Percentiles rank a stretch among this genome's conserved stretches.
Conservation (phyloP, 352 stramenopile species). For the Pythium graminicola region DNA sequence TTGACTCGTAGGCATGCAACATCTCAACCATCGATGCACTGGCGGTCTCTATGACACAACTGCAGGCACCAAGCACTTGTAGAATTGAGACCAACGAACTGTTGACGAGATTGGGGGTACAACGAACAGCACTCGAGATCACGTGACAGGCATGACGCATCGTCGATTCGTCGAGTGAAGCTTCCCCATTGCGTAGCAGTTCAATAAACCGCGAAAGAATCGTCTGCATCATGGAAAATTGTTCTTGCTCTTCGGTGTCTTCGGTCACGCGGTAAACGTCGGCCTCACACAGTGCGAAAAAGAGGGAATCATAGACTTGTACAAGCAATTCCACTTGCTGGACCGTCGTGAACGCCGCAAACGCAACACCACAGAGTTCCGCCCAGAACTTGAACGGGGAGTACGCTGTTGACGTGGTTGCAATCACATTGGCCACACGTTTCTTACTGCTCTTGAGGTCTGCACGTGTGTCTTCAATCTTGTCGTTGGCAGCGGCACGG, state of each 20-base stretch:
- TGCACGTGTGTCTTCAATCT: slow-evolving; percentile 67
- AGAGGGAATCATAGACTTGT: slow-evolving; percentile 51
- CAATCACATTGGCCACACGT: slow-evolving; percentile 65
- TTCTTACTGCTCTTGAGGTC: slow-evolving; percentile 75
- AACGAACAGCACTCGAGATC: slow-evolving; percentile 55
- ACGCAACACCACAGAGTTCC: slow-evolving; percentile 63
- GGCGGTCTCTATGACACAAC: slow-evolving; percentile 5
- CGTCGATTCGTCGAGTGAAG: background rate
- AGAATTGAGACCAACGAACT: slow-evolving; percentile 58
- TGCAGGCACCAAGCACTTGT: slow-evolving; percentile 35
- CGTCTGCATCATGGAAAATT: slow-evolving; percentile 75
- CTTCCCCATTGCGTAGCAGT: slow-evolving; percentile 15
- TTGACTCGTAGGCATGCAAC: slow-evolving; percentile 73
- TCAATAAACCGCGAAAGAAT: slow-evolving; percentile 52
- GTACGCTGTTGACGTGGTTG: slow-evolving; percentile 60
- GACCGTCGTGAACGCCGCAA: slow-evolving; percentile 33
- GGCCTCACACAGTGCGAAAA: slow-evolving; percentile 48
- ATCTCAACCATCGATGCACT: slow-evolving; percentile 49
- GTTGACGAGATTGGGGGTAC: slow-evolving; percentile 73
- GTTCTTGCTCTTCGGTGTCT: slow-evolving; percentile 72
- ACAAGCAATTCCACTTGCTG: slow-evolving; percentile 30
- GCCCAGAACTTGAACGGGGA: slow-evolving; percentile 87
- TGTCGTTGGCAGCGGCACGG: slow-evolving; percentile 45
- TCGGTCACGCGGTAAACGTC: slow-evolving; percentile 84
- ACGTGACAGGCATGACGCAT: slow-evolving; percentile 33